These are phyloP conservation scores for Blastobotrys terrestris DNA, from an alignment of 805 yeast genomes.

Conservation along the genomic window DNA sequence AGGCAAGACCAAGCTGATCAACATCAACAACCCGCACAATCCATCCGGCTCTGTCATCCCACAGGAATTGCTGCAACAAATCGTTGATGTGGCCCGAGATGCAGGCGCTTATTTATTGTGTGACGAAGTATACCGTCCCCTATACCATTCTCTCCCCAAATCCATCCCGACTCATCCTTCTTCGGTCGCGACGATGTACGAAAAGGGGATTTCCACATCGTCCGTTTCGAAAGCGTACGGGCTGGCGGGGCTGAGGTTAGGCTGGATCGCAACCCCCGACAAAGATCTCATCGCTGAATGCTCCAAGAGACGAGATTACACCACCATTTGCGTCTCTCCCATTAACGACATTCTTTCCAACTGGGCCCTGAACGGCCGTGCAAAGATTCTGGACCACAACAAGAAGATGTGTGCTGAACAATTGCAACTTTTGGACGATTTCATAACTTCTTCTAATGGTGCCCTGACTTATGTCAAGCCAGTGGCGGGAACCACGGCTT, in stretches of 20 bases:
- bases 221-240: conserved; percentile 52
- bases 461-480: conserved; percentile 39
- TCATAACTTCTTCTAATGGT: conserved; percentile 31
- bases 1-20: conserved; percentile 38
- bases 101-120: conserved; percentile 35
- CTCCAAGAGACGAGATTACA: conserved; percentile 42
- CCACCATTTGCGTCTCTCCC: conserved; percentile 43
- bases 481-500: conserved; percentile 43
- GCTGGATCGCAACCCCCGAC: conserved; percentile 44
- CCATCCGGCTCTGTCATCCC: conserved; percentile 43
- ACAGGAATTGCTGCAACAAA: conserved; percentile 29
- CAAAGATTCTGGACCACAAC: conserved; percentile 36
- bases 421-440: conserved; percentile 32
- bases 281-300: conserved; percentile 29
- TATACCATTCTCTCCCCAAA: conserved; percentile 36
- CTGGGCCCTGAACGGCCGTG: conserved; percentile 36
- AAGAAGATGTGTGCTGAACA: conserved; percentile 36
- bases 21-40: conserved; percentile 44
- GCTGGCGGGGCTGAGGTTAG: conserved; percentile 47
- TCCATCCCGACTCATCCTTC: conserved; percentile 27
- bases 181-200: conserved; percentile 39
- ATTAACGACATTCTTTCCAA: conserved; percentile 43
- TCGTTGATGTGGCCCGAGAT: conserved; percentile 36
- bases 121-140: conserved; percentile 52
- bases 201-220: conserved; percentile 41